Base-by-base conservation (phyloP, 495 filamentous ascomycete genomes). In the Hypoxylon trugodes region DNA sequence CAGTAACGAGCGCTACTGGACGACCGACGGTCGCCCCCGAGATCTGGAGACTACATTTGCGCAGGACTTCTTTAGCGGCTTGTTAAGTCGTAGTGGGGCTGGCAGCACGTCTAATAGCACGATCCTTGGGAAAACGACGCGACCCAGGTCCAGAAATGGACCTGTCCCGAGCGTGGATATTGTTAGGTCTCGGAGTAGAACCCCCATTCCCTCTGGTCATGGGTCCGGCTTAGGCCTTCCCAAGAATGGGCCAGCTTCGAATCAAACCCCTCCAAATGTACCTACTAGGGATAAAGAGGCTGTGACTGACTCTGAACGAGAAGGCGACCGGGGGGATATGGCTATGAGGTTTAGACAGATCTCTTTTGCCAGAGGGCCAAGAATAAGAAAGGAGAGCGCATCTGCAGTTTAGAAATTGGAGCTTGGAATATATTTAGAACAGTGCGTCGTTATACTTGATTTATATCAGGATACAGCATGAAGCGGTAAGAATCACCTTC, bases 1-100 rank as follows among this genome's bases (percentile, higher is more conserved):
- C 4, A 71, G 68, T 41, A 68, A 74, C 46, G 68, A 74, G 61
- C 58, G 66, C 3, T 74, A 73, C 63, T 74, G 72, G 72, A 74
- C 70, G 6, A 67, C 57, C 7, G 70, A 73, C 51, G 68, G 72
- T 18, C 54, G 58, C 3, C 72, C 70, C 4, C 65, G 72, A 1
- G 66, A 65, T 4, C 68, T 74, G 26, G 70, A 73, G 43, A 68
- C 69, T 6, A 70, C 64, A 1, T 74, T 73, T 55, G 46, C 45
- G 46, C 65, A 69, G 42, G 72, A 74, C 45, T 74, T 74, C 61
- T 74, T 73, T 52, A 71, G 65, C 33, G 63, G 52, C 21, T 53
- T 69, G 15, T 46, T 73, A 13, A 68, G 52, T 48, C 28, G 49
- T 15, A 74, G 62, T 38, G 69, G 67, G 1, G 67, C 69, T 24